A percentile compares a stretch with the other conserved stretches of the same genome.
These are phyloP conservation scores for Toxicodendron radicans DNA, from an alignment of 345 rosid species.

Conservation along the genomic window DNA sequence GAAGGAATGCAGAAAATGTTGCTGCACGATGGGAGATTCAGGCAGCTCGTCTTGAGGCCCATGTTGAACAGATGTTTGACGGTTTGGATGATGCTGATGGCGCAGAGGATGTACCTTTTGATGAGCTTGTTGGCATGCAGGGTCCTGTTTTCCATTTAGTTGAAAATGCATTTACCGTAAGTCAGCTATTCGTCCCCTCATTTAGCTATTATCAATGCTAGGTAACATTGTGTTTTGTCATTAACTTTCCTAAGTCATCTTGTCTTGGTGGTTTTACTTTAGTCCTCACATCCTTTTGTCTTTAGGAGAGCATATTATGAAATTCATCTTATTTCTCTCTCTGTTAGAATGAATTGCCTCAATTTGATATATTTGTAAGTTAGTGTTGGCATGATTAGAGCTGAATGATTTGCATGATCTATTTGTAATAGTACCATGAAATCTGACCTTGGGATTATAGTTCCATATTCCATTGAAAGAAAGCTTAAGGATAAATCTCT, in stretches of 20 bases:
- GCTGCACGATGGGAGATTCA: conserved; percentile 98
- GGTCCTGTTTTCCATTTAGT: conserved; percentile 99
- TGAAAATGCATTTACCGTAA: conserved; percentile 98
- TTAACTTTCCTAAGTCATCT: not conserved
- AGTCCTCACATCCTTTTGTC: not conserved
- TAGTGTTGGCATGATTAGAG: not conserved
- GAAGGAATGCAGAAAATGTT: conserved; percentile 96
- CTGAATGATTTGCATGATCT: not conserved
- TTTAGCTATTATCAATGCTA: not conserved
- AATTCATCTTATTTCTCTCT: not conserved
- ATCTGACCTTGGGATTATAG: not conserved
- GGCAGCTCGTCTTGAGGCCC: conserved; percentile 99
- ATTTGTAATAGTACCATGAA: not conserved
- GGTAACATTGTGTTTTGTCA: not conserved
- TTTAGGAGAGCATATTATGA: not conserved
- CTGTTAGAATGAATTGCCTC: not conserved
- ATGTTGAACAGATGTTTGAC: conserved; percentile 99
- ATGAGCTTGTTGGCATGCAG: conserved; percentile 99
- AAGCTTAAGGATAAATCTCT: not conserved
- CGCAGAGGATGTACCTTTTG: conserved; percentile 99
- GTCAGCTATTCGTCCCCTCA: conserved; percentile 30
- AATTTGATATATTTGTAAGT: not conserved
- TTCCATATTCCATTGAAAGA: not conserved
- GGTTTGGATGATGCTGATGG: conserved; percentile 99
- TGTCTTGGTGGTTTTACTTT: not conserved